A percentile compares a stretch with the other conserved stretches of the same genome.
phyloP scores from a whole-genome alignment of 331 rosid genomes.

The Erythrophleum ivorense region DNA sequence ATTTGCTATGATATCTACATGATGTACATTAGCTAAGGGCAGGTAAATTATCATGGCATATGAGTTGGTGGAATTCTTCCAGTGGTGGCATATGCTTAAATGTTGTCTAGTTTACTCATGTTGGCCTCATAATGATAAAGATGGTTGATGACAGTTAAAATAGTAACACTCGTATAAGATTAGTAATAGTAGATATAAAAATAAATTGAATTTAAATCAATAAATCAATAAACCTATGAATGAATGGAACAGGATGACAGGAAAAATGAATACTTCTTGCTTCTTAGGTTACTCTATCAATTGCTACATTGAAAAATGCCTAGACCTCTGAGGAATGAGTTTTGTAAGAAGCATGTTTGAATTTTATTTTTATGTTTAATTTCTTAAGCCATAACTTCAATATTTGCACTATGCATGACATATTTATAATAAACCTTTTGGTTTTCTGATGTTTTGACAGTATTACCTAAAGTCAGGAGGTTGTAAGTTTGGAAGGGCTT shows the following conservation, averaged over 20 bases:
- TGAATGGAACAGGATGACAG: constrained; percentile 16
- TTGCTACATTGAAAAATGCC: constrained; percentile 15
- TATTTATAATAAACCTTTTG: constrained; percentile 35
- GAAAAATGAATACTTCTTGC: not conserved
- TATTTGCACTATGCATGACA: not conserved
- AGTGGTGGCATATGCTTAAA: constrained; percentile 39
- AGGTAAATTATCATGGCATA: constrained; percentile 7
- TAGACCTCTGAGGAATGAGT: constrained; percentile 19
- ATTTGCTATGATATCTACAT: constrained; percentile 2
- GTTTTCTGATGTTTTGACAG: constrained; percentile 59
- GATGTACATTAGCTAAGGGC: constrained; percentile 10
- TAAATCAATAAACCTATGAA: not conserved
- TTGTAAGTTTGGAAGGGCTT: constrained; percentile 81
- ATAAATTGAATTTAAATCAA: not conserved
- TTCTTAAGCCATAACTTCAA: constrained; percentile 7
- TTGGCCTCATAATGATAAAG: constrained; percentile 40
- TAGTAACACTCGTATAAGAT: not conserved
- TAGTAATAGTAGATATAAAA: not conserved
- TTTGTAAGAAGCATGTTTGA: constrained; percentile 19
- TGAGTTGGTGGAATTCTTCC: constrained; percentile 25
- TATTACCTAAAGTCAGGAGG: constrained; percentile 87
- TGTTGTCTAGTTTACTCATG: constrained; percentile 43
- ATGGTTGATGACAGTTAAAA: not conserved
- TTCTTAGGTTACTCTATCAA: not conserved
- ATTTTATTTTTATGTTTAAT: constrained; percentile 18